Evolutionary conservation across 2,329 filamentous ascomycete genomes (phyloP).

Genomic region (Monilinia vaccinii-corymbosi): DNA sequence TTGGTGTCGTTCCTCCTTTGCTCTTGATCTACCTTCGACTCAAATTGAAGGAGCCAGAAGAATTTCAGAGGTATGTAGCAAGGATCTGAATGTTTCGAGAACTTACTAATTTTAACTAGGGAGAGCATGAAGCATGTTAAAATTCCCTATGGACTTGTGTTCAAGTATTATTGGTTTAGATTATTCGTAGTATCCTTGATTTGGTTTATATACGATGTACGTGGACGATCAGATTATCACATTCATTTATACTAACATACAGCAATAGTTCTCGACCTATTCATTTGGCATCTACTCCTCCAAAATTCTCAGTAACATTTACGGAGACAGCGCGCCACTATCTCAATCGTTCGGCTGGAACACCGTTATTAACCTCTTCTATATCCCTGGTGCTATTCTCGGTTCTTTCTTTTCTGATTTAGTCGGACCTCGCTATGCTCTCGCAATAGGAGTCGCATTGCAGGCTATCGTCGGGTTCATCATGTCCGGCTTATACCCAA

Average conservation of each 20-base stretch:
- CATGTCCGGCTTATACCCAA: slow-evolving; percentile 72
- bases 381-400: slow-evolving; percentile 70
- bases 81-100: background rate
- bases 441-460: slow-evolving; percentile 59
- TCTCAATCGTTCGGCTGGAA: slow-evolving; percentile 83
- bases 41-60: slow-evolving; percentile 68
- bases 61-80: slow-evolving; percentile 44
- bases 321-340: slow-evolving; percentile 49
- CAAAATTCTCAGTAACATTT: slow-evolving; percentile 59
- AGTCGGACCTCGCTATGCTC: slow-evolving; percentile 67
- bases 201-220: slow-evolving; percentile 76
- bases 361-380: slow-evolving; percentile 80
- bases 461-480: slow-evolving; percentile 79
- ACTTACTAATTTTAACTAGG: slow-evolving; percentile 15
- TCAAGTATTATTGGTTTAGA: slow-evolving; percentile 64
- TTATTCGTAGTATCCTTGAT: slow-evolving; percentile 62
- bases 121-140: slow-evolving; percentile 33
- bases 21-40: slow-evolving; percentile 62
- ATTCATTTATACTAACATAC: slow-evolving; percentile 14
- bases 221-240: slow-evolving; percentile 17
- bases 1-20: slow-evolving; percentile 70
- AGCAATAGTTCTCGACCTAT: slow-evolving; percentile 61
- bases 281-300: slow-evolving; percentile 80
- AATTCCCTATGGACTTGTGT: slow-evolving; percentile 46
- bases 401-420: slow-evolving; percentile 72